These are phyloP conservation scores for Fragaria vesca DNA, from an alignment of 306 rosid species.

Conservation along the genomic window DNA sequence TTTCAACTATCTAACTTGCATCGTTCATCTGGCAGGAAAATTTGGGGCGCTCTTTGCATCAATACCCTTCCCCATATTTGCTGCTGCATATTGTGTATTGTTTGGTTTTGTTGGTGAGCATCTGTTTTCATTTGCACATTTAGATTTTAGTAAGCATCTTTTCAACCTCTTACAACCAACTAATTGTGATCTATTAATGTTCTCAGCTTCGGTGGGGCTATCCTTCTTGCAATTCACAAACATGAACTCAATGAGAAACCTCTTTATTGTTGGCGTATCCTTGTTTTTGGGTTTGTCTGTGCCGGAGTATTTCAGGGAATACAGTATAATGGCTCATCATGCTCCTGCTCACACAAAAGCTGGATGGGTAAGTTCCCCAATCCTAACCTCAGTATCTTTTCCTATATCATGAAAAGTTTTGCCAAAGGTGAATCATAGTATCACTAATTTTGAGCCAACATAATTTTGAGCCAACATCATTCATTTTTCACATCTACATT, in stretches of 20 bases:
- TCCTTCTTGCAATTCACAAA: constrained; percentile 99
- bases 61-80: constrained; percentile 89
- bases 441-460: not conserved
- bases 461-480: not conserved
- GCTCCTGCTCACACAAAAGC: constrained; percentile 91
- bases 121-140: not conserved
- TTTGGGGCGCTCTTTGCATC: constrained; percentile 98
- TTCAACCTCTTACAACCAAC: constrained; percentile 1
- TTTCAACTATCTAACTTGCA: constrained; percentile 3
- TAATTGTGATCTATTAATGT: constrained; percentile 13
- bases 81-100: constrained; percentile 84
- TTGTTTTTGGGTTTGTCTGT: constrained; percentile 88
- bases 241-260: constrained; percentile 98
- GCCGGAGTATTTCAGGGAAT: constrained; percentile 88
- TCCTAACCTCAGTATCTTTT: not conserved
- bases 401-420: too few species aligned
- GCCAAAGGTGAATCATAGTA: not conserved
- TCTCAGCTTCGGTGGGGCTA: constrained; percentile 93
- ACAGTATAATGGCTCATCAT: constrained; percentile 77
- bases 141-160: not conserved
- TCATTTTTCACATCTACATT: not conserved
- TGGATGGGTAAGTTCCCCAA: constrained; percentile 79
- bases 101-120: constrained; percentile 95
- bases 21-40: constrained; percentile 60
- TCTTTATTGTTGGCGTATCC: constrained; percentile 79